A percentile compares a stretch with the other conserved stretches of the same genome.
phyloP scores from a whole-genome alignment of 1,284 basidiomycete species.

The Irpex sp. region DNA sequence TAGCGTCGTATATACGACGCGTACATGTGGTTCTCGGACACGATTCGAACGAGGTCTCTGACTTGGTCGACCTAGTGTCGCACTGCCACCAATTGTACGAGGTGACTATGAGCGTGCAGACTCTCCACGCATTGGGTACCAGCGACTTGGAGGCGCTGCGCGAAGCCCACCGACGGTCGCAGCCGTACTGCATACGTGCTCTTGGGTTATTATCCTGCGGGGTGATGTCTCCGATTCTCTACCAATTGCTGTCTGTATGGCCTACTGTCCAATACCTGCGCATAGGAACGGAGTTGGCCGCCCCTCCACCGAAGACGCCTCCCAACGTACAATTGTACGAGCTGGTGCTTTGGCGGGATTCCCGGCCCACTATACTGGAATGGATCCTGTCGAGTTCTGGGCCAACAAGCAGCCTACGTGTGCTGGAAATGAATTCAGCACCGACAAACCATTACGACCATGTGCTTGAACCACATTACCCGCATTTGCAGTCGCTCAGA shows the following conservation, averaged over 20 bases:
- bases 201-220: constrained; percentile 34
- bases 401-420: constrained; percentile 27
- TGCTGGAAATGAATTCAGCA: constrained; percentile 37
- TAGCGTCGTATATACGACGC: constrained; percentile 19
- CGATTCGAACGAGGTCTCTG: constrained; percentile 2
- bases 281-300: constrained; percentile 36
- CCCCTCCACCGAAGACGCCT: constrained; percentile 25
- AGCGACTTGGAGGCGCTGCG: constrained; percentile 23
- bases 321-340: constrained; percentile 34
- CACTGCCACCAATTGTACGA: constrained; percentile 37
- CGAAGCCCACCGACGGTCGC: constrained; percentile 11
- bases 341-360: constrained; percentile 35
- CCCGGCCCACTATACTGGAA: constrained; percentile 24
- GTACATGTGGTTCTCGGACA: constrained; percentile 18
- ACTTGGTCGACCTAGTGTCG: constrained; percentile 26
- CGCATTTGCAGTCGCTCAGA: constrained; percentile 38
- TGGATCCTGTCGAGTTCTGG: constrained; percentile 39
- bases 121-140: constrained; percentile 29
- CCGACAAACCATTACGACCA: constrained; percentile 26
- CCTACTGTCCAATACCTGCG: constrained; percentile 36
- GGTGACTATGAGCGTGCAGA: constrained; percentile 26
- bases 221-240: constrained; percentile 42
- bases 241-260: constrained; percentile 39
- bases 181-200: constrained; percentile 29
- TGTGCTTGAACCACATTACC: constrained; percentile 28